Base-by-base conservation (phyloP, 2,329 filamentous ascomycete genomes). In the Fusarium sp. region DNA sequence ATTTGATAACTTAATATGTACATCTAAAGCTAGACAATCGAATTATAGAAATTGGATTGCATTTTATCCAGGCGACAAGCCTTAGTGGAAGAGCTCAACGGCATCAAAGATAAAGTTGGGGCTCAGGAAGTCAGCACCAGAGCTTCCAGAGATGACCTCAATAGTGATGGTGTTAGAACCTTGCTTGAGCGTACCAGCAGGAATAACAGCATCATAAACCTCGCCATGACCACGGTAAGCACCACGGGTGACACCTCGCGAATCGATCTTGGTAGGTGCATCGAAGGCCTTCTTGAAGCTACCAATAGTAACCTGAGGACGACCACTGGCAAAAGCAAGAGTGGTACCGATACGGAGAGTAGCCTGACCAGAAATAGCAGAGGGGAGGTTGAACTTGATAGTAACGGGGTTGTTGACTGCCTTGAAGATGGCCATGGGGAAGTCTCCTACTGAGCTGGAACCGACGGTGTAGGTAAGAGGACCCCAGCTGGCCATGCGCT, bases 351-450 rank as follows among this genome's bases (percentile, higher is more conserved):
- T 86, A 45, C 89, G 84, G 27, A 92, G 83, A 1, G 88, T 91
- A 3, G 87, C 85, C 4, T 85, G 84, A 4, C 83, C 82, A 2
- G 69, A 71, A 8, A 86, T 83, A 4, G 83, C 82, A 18, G 85
- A 83, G 15, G 76, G 78, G 1, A 90, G 82, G 27, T 83, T 85
- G 77, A 91, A 90, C 45, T 84, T 84, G 78, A 91, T 90, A 2
- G 86, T 90, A 16, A 87, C 80, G 1, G 86, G 86, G 64, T 83
- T 83, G 78, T 91, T 91, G 59, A 87, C 84, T 25, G 77, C 77
- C 76, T 90, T 88, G 80, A 90, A 90, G 27, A 91, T 77, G 1
- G 89, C 89, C 90, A 92, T 91, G 45, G 90, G 89, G 74, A 91
- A 90, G 62, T 85, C 83, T 6, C 79, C 79, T 3, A 84, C 74